These are phyloP conservation scores for Xylaria sp. DNA, from an alignment of 2,329 filamentous ascomycete genomes.

Conservation along the genomic window DNA sequence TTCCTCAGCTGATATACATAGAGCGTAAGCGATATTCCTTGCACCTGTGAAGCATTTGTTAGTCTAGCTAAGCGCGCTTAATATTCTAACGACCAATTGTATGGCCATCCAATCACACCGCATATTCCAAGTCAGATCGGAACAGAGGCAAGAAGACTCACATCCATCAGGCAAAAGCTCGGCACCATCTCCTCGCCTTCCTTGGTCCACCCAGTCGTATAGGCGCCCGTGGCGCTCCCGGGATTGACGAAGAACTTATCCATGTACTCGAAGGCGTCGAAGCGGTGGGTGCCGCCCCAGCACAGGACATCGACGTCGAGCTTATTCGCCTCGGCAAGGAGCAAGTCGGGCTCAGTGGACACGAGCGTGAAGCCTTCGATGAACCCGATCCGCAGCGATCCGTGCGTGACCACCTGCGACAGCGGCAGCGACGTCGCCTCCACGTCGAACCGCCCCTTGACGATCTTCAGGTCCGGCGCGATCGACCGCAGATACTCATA, in stretches of 20 bases:
- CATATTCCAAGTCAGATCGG: neutral
- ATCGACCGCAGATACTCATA: conserved; percentile 83
- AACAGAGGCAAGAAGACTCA: conserved; percentile 61
- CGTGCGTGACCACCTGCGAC: conserved; percentile 73
- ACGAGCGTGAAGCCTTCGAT: conserved; percentile 75
- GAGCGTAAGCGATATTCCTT: conserved; percentile 93
- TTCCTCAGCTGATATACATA: conserved; percentile 92
- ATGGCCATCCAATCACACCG: neutral
- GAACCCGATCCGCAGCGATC: conserved; percentile 72
- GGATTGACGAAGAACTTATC: conserved; percentile 79
- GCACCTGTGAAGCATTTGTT: conserved; percentile 67
- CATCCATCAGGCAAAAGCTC: conserved; percentile 98
- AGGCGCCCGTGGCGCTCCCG: conserved; percentile 72
- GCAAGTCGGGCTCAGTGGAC: conserved; percentile 71
- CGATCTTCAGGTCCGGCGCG: conserved; percentile 76
- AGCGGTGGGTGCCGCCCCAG: conserved; percentile 74
- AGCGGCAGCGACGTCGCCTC: conserved; percentile 73
- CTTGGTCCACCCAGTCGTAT: conserved; percentile 65
- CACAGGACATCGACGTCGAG: conserved; percentile 75
- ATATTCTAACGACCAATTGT: neutral
- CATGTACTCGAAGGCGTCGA: conserved; percentile 78
- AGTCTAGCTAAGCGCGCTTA: neutral
- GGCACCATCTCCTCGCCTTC: conserved; percentile 80
- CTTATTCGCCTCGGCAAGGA: conserved; percentile 74
- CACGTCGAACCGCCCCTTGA: conserved; percentile 73